Percentiles rank a stretch among this genome's conserved stretches.
Conservation (phyloP, 495 filamentous ascomycete species). For the Haplographium delicatum region DNA sequence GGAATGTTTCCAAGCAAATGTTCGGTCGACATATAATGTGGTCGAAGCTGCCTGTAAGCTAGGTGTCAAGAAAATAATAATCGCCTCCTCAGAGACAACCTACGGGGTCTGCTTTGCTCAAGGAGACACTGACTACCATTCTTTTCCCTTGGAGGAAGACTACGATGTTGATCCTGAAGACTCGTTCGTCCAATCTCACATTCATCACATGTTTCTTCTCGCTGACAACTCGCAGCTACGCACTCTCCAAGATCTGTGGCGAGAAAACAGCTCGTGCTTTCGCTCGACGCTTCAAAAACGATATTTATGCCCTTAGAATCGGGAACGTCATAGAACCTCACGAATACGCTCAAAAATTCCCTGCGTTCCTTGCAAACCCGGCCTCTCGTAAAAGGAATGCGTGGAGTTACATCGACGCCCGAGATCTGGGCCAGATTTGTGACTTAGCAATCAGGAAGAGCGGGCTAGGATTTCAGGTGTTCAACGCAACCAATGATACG, state of each 20-base stretch:
- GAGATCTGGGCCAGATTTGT: conserved; percentile 56
- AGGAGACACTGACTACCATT: conserved; percentile 44
- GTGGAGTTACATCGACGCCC: conserved; percentile 56
- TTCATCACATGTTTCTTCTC: conserved; percentile 44
- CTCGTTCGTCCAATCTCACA: conserved; percentile 49
- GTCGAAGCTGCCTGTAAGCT: conserved; percentile 57
- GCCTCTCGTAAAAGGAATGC: conserved; percentile 47
- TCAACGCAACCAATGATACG: conserved; percentile 57
- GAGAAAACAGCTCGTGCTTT: conserved; percentile 53
- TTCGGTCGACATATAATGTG: conserved; percentile 50
- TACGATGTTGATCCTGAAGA: conserved; percentile 55
- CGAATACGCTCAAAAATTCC: conserved; percentile 50
- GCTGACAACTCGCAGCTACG: conserved; percentile 54
- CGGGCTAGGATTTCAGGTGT: conserved; percentile 53
- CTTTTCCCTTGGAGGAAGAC: conserved; percentile 51
- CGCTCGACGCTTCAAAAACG: conserved; percentile 44
- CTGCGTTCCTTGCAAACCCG: conserved; percentile 42
- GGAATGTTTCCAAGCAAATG: conserved; percentile 52
- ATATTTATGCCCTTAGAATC: conserved; percentile 57
- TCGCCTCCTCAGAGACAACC: conserved; percentile 51
- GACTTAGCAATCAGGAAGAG: conserved; percentile 41
- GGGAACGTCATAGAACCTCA: conserved; percentile 55
- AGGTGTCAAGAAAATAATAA: conserved; percentile 55
- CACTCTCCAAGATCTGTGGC: conserved; percentile 53
- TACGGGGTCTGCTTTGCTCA: conserved; percentile 57